Conservation (phyloP, 2,329 filamentous ascomycete species). For the Aspergillus latus region DNA sequence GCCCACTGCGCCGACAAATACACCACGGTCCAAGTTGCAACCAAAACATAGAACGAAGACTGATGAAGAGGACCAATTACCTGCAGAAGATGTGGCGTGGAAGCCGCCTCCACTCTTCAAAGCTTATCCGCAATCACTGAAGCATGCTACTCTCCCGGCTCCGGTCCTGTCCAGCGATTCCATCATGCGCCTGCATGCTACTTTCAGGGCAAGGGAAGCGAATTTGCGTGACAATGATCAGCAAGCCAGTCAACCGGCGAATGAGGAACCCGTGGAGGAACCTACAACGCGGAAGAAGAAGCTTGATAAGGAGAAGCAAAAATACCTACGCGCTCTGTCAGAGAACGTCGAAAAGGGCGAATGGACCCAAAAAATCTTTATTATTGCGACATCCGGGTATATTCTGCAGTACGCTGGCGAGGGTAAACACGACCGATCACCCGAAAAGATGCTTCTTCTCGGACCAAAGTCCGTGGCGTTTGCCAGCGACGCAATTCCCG, state of each 20-base stretch:
- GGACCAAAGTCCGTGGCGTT: slow-evolving; percentile 49
- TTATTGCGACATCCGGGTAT: slow-evolving; percentile 46
- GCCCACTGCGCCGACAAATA: slow-evolving; percentile 23
- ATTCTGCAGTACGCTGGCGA: slow-evolving; percentile 48
- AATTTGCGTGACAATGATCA: slow-evolving; percentile 16
- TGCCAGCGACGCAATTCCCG: slow-evolving; percentile 51
- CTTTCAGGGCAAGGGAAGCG: slow-evolving; percentile 23
- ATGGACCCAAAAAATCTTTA: slow-evolving; percentile 47
- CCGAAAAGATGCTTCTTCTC: slow-evolving; percentile 49
- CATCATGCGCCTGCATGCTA: slow-evolving; percentile 58
- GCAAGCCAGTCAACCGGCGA: slow-evolving; percentile 16
- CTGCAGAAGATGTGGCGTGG: slow-evolving; percentile 48
- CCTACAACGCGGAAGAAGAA: slow-evolving; percentile 32
- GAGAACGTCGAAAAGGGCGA: slow-evolving; percentile 41
- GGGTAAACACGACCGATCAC: slow-evolving; percentile 46
- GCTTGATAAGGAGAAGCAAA: slow-evolving; percentile 34
- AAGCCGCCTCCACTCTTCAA: slow-evolving; percentile 77
- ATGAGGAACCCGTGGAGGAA: slow-evolving; percentile 24
- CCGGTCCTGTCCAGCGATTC: slow-evolving; percentile 68
- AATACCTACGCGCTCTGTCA: slow-evolving; percentile 38
- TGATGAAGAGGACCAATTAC: slow-evolving; percentile 25
- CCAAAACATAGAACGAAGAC: slow-evolving; percentile 24
- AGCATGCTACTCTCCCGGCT: slow-evolving; percentile 68
- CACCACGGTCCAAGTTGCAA: slow-evolving; percentile 21
- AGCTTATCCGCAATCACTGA: slow-evolving; percentile 80